Evolutionary conservation across 495 filamentous ascomycete genomes (phyloP).

Genomic region (Neurospora discreta): DNA sequence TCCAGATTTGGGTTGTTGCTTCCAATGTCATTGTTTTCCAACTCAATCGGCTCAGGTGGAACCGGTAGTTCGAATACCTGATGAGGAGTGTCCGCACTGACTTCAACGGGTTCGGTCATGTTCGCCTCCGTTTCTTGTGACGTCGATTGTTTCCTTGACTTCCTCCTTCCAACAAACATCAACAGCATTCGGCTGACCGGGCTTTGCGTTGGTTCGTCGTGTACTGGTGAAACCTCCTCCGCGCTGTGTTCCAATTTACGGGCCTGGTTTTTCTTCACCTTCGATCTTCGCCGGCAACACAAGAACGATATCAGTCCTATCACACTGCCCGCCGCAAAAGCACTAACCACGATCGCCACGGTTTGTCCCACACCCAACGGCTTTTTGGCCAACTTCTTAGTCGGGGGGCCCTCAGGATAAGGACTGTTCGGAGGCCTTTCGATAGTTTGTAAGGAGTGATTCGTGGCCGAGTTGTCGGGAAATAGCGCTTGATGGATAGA

Average conservation of each 20-base stretch:
- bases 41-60: slow-evolving; percentile 34
- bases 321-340: slow-evolving; percentile 33
- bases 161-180: slow-evolving; percentile 21
- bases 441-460: slow-evolving; percentile 40
- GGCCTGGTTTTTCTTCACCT: slow-evolving; percentile 9
- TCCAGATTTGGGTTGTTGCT: slow-evolving; percentile 25
- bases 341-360: slow-evolving; percentile 30
- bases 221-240: slow-evolving; percentile 10
- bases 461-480: slow-evolving; percentile 29
- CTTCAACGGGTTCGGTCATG: slow-evolving; percentile 26
- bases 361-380: slow-evolving; percentile 34
- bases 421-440: slow-evolving; percentile 33
- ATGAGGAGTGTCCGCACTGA: slow-evolving; percentile 34
- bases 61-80: slow-evolving; percentile 40
- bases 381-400: neutral
- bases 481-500: slow-evolving; percentile 49
- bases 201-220: slow-evolving; percentile 14
- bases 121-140: slow-evolving; percentile 10
- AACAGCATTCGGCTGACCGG: slow-evolving; percentile 24
- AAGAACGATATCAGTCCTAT: slow-evolving; percentile 24
- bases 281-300: slow-evolving; percentile 20
- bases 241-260: slow-evolving; percentile 15
- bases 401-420: slow-evolving; percentile 22
- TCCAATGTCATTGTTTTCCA: slow-evolving; percentile 30
- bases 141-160: slow-evolving; percentile 10